Evolutionary conservation across 495 filamentous ascomycete genomes (phyloP), one percentile per base, ranked within the genome.

Genomic region (Aspergillus funiculosus): DNA sequence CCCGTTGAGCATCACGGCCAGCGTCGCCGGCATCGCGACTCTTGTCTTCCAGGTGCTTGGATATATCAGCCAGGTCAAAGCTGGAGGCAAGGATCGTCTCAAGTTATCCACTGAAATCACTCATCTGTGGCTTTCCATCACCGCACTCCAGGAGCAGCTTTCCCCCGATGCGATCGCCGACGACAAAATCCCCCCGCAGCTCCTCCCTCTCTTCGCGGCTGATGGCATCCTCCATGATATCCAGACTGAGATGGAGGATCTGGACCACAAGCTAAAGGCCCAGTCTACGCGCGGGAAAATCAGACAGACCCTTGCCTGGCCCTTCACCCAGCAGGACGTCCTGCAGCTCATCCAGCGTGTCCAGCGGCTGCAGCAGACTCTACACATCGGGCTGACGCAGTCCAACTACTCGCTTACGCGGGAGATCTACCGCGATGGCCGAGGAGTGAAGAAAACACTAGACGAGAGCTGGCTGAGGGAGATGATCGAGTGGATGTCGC

Each of bases 401-500:
- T 31, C 36, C 27, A 47, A 25, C 13, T n/a, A 47, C 21, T 18
- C 26, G 1, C 13, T 47, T 6, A 14, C 36, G 27, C 35, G 40
- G 27, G 44, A 47, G 7, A 26, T 30, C 1, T 47, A 47, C n/a
- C 44, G 44, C 1, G 44, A 39, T 9, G 36, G 36, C 2, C 44
- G 34, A 13, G 17, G n/a, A 2, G 28, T 47, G 0, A 47, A 47
- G 28, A 38, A 47, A 11, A 15, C 28, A 4, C 11, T 47, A 11
- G 44, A 47, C 19, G 44, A 47, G 36, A 10, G 10, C n/a, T n/a
- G 36, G 26, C 19, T 38, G 19, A 47, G 19, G 27, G 26, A 47
- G 35, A 37, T 47, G 19, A 47, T 47, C 27, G 36, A 40, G 6
- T 47, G 44, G 44, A 31, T 47, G 5, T 39, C 44, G 36, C 35